Conservation (phyloP, 768 basidiomycete species). For the Lactarius sanguifluus region DNA sequence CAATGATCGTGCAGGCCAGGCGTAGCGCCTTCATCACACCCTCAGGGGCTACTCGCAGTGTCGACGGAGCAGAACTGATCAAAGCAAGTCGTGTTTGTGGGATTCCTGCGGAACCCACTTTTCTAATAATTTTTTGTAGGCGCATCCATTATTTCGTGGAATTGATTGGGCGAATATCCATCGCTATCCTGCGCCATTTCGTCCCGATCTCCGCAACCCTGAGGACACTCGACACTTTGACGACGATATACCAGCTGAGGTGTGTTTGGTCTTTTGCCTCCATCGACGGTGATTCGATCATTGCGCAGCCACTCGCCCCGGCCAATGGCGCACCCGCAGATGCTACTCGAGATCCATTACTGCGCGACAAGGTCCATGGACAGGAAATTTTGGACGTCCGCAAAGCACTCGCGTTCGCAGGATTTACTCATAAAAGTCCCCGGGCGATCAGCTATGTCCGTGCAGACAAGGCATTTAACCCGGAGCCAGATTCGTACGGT, state of each 20-base stretch:
- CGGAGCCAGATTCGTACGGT: constrained; percentile 50
- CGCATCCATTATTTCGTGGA: constrained; percentile 87
- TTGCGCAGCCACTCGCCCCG: constrained; percentile 76
- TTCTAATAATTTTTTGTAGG: constrained; percentile 41
- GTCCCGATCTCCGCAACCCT: constrained; percentile 74
- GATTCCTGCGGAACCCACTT: constrained; percentile 17
- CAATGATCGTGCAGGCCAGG: constrained; percentile 70
- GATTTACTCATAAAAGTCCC: constrained; percentile 89
- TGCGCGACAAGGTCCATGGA: constrained; percentile 83
- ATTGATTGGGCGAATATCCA: constrained; percentile 91
- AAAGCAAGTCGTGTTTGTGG: constrained; percentile 52
- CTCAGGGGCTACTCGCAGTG: constrained; percentile 47
- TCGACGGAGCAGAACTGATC: constrained; percentile 88
- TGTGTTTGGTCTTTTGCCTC: constrained; percentile 37
- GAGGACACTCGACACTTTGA: constrained; percentile 96
- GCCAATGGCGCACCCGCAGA: constrained; percentile 83
- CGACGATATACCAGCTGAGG: constrained; percentile 89
- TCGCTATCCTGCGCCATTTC: constrained; percentile 81
- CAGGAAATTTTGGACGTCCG: constrained; percentile 84
- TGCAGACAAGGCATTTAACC: constrained; percentile 71
- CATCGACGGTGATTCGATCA: constrained; percentile 34
- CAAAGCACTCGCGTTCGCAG: constrained; percentile 88
- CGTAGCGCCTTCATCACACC: constrained; percentile 68
- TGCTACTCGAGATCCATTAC: constrained; percentile 84
- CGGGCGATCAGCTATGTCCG: constrained; percentile 73